Percentiles rank a stretch among this genome's conserved stretches.
phyloP scores from a whole-genome alignment of 2,329 filamentous ascomycete species.

The Beauveria sp. region DNA sequence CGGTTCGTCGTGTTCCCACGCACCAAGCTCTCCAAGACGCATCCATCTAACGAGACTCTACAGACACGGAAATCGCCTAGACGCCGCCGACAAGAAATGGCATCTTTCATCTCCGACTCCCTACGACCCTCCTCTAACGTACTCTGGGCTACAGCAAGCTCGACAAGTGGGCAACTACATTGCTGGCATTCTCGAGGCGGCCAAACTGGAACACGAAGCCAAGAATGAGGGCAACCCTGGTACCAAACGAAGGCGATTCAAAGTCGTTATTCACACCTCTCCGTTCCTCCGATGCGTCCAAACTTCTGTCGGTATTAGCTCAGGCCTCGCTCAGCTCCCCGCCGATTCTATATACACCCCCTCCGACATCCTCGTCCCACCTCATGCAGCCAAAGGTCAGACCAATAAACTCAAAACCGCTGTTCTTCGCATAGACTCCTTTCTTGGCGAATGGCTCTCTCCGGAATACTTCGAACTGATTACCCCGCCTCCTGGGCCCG shows the following conservation, averaged over 20 bases:
- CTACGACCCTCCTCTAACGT: constrained; percentile 92
- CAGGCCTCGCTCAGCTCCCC: constrained; percentile 62
- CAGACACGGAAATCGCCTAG: constrained; percentile 86
- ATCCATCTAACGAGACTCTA: not conserved
- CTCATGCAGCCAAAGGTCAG: constrained; percentile 19
- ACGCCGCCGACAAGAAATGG: constrained; percentile 93
- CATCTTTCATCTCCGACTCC: constrained; percentile 86
- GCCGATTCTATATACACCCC: constrained; percentile 25
- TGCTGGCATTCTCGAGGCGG: constrained; percentile 57
- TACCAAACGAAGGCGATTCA: constrained; percentile 53
- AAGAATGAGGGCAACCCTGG: constrained; percentile 16
- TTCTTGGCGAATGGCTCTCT: constrained; percentile 90
- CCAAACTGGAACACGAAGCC: constrained; percentile 36
- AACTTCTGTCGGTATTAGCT: constrained; percentile 79
- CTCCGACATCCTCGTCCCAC: constrained; percentile 28
- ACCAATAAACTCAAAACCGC: constrained; percentile 42
- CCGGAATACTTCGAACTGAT: constrained; percentile 92
- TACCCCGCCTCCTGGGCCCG: constrained; percentile 76
- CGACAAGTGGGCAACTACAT: constrained; percentile 77
- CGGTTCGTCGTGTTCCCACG: constrained; percentile 26
- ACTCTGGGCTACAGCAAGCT: constrained; percentile 86
- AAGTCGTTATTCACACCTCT: constrained; percentile 84
- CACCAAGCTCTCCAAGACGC: not conserved
- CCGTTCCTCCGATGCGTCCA: constrained; percentile 90
- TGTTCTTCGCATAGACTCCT: constrained; percentile 77